Percentiles rank a stretch among this genome's conserved stretches.
These are phyloP conservation scores for Boehmeria nivea DNA, from an alignment of 306 rosid genomes.

Conservation along the genomic window DNA sequence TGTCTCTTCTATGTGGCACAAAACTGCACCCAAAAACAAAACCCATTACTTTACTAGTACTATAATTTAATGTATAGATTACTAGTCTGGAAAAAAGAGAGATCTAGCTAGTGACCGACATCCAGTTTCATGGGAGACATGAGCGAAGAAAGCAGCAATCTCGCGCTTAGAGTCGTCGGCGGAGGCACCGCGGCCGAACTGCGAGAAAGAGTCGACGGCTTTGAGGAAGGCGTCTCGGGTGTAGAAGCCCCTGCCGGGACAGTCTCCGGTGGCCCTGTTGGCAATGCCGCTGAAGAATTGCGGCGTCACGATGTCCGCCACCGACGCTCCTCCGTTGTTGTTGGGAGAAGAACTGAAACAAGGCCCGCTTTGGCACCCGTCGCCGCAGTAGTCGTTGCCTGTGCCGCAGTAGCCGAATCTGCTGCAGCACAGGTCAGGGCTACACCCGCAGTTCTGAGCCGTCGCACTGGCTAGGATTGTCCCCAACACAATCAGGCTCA, in stretches of 20 bases:
- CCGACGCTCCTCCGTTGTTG: not conserved
- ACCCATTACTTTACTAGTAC: too few species aligned
- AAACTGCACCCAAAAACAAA: slow-evolving; percentile 10
- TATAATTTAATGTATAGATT: too few species aligned
- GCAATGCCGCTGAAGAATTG: slow-evolving; percentile 23
- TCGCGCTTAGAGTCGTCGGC: slow-evolving; percentile 27
- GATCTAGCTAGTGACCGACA: slow-evolving; percentile 1
- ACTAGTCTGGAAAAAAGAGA: too few species aligned
- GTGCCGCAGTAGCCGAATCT: slow-evolving; percentile 20
- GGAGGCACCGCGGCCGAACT: slow-evolving; percentile 8
- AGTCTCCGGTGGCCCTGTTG: slow-evolving; percentile 13
- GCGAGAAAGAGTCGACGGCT: slow-evolving; percentile 9
- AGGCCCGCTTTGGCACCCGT: slow-evolving; percentile 22
- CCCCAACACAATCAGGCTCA: slow-evolving; percentile 6
- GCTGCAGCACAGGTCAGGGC: slow-evolving; percentile 21
- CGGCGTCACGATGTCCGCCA: slow-evolving; percentile 17
- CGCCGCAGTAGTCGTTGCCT: slow-evolving; percentile 8
- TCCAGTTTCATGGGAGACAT: slow-evolving; percentile 29
- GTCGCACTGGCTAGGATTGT: not conserved
- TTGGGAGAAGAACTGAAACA: not conserved
- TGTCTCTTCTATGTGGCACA: slow-evolving; percentile 25
- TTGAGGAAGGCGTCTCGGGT: slow-evolving; percentile 25
- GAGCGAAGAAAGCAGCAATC: slow-evolving; percentile 34
- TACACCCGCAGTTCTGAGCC: slow-evolving; percentile 26
- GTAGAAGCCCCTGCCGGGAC: slow-evolving; percentile 26